Evolutionary conservation across 345 rosid species (phyloP).

Genomic region (Rhizophora apiculata): DNA sequence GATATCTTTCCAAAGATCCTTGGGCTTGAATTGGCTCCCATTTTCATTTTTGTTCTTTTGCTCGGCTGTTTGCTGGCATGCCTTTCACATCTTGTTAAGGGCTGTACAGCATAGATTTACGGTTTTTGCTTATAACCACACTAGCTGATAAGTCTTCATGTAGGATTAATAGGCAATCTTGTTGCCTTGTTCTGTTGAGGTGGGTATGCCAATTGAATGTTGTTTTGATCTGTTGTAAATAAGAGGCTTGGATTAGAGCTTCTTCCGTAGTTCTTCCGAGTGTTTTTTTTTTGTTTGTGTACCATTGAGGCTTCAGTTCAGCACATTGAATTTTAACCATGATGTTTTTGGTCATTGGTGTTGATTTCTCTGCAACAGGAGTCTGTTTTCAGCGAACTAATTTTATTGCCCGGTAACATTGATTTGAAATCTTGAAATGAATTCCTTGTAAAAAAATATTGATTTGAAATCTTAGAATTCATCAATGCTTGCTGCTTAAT

Average conservation of each 20-base stretch:
- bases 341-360: too few relatives aligned
- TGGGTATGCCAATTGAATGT: conserved; percentile 6
- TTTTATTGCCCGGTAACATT: too few relatives aligned
- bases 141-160: conserved; percentile 12
- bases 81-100: conserved; percentile 24
- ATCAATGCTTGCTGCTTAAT: too few relatives aligned
- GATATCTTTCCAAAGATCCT: conserved; percentile 14
- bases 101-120: conserved; percentile 14
- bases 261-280: background rate
- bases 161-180: background rate
- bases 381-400: too few relatives aligned
- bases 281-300: too few relatives aligned
- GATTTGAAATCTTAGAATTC: too few relatives aligned
- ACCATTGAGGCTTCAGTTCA: too few relatives aligned
- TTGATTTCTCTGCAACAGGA: too few relatives aligned
- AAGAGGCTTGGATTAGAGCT: background rate
- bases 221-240: conserved; percentile 15
- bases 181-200: conserved; percentile 27
- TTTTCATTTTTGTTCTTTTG: background rate
- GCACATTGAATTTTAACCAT: too few relatives aligned
- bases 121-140: background rate
- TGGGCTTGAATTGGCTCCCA: conserved; percentile 7
- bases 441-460: too few relatives aligned
- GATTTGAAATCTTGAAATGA: too few relatives aligned
- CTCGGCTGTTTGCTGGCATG: conserved; percentile 16